A percentile compares a stretch with the other conserved stretches of the same genome.
phyloP scores from a whole-genome alignment of 768 basidiomycete genomes.

The Pholiota conissans region DNA sequence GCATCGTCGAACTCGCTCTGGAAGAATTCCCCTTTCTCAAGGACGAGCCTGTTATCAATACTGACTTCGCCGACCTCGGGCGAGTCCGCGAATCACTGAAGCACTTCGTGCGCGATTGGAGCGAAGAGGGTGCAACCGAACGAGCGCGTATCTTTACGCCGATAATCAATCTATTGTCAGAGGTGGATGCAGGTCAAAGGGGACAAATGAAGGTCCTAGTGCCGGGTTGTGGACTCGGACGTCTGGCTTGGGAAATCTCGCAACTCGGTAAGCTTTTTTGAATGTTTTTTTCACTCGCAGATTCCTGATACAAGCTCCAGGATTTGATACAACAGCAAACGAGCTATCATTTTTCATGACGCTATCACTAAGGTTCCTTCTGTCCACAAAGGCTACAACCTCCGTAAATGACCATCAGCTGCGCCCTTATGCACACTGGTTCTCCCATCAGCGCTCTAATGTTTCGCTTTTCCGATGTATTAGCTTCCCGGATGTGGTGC shows the following conservation, averaged over 20 bases:
- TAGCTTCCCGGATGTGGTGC: constrained; percentile 61
- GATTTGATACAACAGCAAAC: constrained; percentile 59
- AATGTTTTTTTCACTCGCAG: background rate
- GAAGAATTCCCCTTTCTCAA: constrained; percentile 22
- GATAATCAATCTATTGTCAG: constrained; percentile 48
- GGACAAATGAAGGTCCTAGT: constrained; percentile 47
- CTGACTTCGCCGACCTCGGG: constrained; percentile 38
- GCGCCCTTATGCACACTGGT: constrained; percentile 67
- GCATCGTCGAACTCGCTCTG: constrained; percentile 36
- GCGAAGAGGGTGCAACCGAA: constrained; percentile 53
- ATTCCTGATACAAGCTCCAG: constrained; percentile 21
- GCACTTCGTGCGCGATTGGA: constrained; percentile 75
- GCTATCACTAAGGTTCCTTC: constrained; percentile 56
- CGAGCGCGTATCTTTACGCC: constrained; percentile 56
- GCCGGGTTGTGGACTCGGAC: constrained; percentile 63
- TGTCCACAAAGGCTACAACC: constrained; percentile 46
- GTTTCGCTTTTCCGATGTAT: constrained; percentile 51
- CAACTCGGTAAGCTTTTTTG: constrained; percentile 43
- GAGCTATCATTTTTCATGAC: constrained; percentile 70
- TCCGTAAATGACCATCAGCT: constrained; percentile 46
- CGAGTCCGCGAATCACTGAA: constrained; percentile 61
- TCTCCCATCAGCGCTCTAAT: constrained; percentile 62
- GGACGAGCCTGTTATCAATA: constrained; percentile 8
- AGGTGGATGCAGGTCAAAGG: constrained; percentile 28
- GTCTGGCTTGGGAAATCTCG: constrained; percentile 71